Evolutionary conservation across 148 eudicot genomes (phyloP).

Genomic region (Polygonum aviculare): DNA sequence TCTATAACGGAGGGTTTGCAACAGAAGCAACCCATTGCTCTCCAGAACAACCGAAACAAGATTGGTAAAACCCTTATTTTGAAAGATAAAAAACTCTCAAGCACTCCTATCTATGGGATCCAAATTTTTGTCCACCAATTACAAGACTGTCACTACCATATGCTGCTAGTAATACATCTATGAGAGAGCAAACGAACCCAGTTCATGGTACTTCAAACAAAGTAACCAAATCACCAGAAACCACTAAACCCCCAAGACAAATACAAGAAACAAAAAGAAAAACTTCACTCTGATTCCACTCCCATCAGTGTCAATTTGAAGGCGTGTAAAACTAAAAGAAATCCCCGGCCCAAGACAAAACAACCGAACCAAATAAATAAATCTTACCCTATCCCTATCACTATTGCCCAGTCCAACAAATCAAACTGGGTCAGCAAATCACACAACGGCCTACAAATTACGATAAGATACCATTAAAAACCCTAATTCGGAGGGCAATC

Average conservation of each 20-base stretch:
- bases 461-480: not conserved
- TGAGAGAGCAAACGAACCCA: not conserved
- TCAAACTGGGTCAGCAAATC: not conserved
- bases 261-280: not conserved
- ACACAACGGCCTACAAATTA: not conserved
- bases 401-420: slow-evolving; percentile 2
- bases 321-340: not conserved
- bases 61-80: slow-evolving; percentile 2
- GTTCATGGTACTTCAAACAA: slow-evolving; percentile 2
- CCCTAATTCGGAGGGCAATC: not conserved
- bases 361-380: not conserved
- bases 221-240: not conserved
- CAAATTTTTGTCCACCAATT: not conserved
- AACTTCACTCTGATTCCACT: not conserved
- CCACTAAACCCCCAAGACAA: not conserved
- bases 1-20: slow-evolving; percentile 61
- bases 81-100: not conserved
- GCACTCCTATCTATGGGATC: not conserved
- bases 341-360: not conserved
- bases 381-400: not conserved
- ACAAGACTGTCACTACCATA: not conserved
- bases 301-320: slow-evolving; percentile 7
- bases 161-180: not conserved
- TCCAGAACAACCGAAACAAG: slow-evolving; percentile 4
- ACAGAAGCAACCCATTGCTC: slow-evolving; percentile 60